Evolutionary conservation across 2,329 filamentous ascomycete genomes (phyloP), one percentile per base, ranked within the genome.

Genomic region (Chrysosporium queenslandicum): DNA sequence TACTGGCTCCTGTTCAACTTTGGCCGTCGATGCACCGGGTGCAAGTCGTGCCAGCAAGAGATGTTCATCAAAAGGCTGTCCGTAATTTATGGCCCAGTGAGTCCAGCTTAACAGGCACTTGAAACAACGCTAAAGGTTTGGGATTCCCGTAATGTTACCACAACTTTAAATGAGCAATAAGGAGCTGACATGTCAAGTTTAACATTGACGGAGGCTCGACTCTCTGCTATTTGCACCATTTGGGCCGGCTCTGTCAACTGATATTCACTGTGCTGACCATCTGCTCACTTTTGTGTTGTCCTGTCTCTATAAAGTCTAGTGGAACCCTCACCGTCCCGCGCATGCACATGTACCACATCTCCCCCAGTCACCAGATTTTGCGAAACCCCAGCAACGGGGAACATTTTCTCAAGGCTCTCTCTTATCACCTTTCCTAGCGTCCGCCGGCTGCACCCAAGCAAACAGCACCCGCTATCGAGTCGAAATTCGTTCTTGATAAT

Each of bases 331-430:
- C 43, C 30, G 40, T 16, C 39, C 9, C 5, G 7, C 14, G 16
- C 34, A 21, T 40, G 20, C 45, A 30, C 25, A 49, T 41, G 46
- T 32, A 21, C 34, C 46, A 49, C 36, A 25, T 23, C 20, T 27
- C 27, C 45, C 45, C 46, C 23, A 2, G 43, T 46, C 45, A 18
- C 45, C n/a, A 27, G 14, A 32, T 25, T 32, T 21, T 12, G 46
- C 46, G 46, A 49, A 49, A 49, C 46, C 46, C 36, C 36, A 49
- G 46, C 46, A 49, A 49, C 46, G 27, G 21, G 46, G 34, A 49
- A 41, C 23, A 29, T 30, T 40, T 49, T 23, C 18, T 49, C 23
- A 11, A 41, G 14, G 34, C 2, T n/a, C n/a, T n/a, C 6, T 34
- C 41, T 34, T 36, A 20, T 41, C 4, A 18, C 25, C 2, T 18